Base-by-base conservation (phyloP, 306 rosid species). In the Coriaria nepalensis region DNA sequence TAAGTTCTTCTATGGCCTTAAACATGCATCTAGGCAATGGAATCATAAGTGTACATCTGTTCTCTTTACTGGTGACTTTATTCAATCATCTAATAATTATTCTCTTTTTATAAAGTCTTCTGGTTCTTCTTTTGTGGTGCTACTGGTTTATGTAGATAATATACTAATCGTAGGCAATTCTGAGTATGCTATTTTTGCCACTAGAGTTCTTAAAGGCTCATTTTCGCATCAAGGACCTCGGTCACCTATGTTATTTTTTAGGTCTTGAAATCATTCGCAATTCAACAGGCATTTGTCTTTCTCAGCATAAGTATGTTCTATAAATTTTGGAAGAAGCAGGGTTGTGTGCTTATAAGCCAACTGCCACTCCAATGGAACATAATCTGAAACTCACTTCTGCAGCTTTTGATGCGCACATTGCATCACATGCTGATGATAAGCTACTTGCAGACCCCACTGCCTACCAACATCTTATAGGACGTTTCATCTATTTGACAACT, bases 231-330 rank as follows among this genome's bases (percentile, higher is more conserved):
- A 58, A 46, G 8, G 45, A 58, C 11, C 8, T 47, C 0, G 47
- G 34, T 0, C 2, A 2, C 4, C 47, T 40, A 0, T 8, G 29
- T 7, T 40, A 40, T 7, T 59, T 32, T 13, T 4, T 61, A 3
- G 58, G 51, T 35, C 10, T 61, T 8, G 52, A 61, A 29, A 37
- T 61, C 35, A 36, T 52, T 61, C 40, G 38, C 0, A 10, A 13
- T 0, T 41, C 13, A 0, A 5, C 2, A 13, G 47, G 66, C 4
- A 43, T 61, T 0, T 32, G 42, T 53, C 53, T 62, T 13, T 62
- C 13, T 4, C 49, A 62, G 14, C 9, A n/a, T 0, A 62, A 53
- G 5, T 53, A 53, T 13, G 40, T 47, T 2, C 20, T 61, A 37
- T 52, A 61, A 33, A 9, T 61, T 4, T 44, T 61, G 5, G 20